Base-by-base conservation (phyloP, 495 filamentous ascomycete species). In the Annulohypoxylon bovei region DNA sequence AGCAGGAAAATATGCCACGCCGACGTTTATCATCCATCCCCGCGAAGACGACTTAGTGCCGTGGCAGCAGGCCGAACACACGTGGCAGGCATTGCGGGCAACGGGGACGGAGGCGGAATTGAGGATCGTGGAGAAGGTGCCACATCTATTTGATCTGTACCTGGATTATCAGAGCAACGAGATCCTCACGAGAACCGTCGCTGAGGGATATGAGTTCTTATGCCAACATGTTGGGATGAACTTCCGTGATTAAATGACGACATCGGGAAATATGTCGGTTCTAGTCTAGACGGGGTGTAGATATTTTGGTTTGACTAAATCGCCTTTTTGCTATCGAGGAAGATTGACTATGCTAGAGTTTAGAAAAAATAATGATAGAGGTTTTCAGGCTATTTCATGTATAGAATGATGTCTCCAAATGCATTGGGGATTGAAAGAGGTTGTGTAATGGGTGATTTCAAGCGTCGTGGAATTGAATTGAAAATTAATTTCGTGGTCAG, bases 81-180 rank as follows among this genome's bases (percentile, higher is more conserved):
- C 54, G 14, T 40, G 27, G 12, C 18, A 39, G 18, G 54, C 33
- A 8, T 20, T 57, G 2, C 25, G 12, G 22, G 28, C 27, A 2
- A 28, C 25, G 25, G 49, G 49, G 1, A 53, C 28, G 25, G 27
- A 53, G 4, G 25, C 49, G 12, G 12, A 53, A 53, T 12, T 53
- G 4, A n/a, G 49, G 12, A 53, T 53, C 27, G 49, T 53, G 28
- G 49, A 53, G 27, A n/a, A 32, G 1, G 49, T 53, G 4, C 49
- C 49, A 7, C 49, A 53, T n/a, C n/a, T 53, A 6, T 53, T 53
- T 53, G 49, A 53, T 33, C 27, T 53, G 16, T 53, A 53, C 49
- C 49, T 12, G 4, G 49, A 30, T 3, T 25, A 53, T 32, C 49
- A 53, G 49, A 18, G 27, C 27, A 53, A 53, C 7, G 52, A 55